A percentile compares a stretch with the other conserved stretches of the same genome.
These are phyloP conservation scores for Babesia gibsoni DNA, from an alignment of 169 alveolate species.

Conservation along the genomic window DNA sequence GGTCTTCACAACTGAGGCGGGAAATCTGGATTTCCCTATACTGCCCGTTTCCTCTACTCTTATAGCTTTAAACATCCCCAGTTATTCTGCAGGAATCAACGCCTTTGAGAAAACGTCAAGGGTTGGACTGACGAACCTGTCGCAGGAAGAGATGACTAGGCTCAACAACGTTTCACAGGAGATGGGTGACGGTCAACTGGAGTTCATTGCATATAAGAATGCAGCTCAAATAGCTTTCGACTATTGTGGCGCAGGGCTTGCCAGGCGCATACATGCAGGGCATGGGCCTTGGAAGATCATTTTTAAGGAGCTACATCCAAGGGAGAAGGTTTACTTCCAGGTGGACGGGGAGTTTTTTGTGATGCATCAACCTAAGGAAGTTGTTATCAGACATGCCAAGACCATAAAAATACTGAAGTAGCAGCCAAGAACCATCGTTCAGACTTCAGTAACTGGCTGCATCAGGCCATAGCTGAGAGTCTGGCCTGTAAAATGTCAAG, in stretches of 20 bases:
- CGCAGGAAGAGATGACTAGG: constrained; percentile 21
- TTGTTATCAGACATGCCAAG: constrained; percentile 48
- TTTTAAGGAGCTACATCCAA: constrained; percentile 64
- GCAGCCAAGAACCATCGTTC: too few species aligned
- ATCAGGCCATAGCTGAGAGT: too few species aligned
- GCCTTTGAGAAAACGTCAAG: constrained; percentile 48
- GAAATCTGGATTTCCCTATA: constrained; percentile 50
- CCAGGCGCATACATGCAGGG: constrained; percentile 76
- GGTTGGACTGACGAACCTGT: constrained; percentile 54
- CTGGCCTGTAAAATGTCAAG: too few species aligned
- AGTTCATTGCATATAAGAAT: constrained; percentile 31
- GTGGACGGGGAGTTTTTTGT: constrained; percentile 65
- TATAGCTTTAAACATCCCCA: constrained; percentile 70
- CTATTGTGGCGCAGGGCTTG: constrained; percentile 62
- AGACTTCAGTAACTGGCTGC: too few species aligned
- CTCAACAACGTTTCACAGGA: constrained; percentile 44
- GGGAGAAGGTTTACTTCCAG: constrained; percentile 62
- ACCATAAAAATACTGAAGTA: constrained; percentile 31
- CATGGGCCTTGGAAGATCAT: constrained; percentile 79
- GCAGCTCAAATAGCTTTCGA: constrained; percentile 50
- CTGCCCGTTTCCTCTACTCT: constrained; percentile 63
- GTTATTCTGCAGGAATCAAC: constrained; percentile 71
- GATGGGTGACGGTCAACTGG: constrained; percentile 74
- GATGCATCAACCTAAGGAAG: constrained; percentile 54
- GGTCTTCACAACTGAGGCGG: constrained; percentile 64